These are phyloP conservation scores for Magnaporthiopsis rhizophila DNA, from an alignment of 2,329 filamentous ascomycete genomes.

Conservation along the genomic window DNA sequence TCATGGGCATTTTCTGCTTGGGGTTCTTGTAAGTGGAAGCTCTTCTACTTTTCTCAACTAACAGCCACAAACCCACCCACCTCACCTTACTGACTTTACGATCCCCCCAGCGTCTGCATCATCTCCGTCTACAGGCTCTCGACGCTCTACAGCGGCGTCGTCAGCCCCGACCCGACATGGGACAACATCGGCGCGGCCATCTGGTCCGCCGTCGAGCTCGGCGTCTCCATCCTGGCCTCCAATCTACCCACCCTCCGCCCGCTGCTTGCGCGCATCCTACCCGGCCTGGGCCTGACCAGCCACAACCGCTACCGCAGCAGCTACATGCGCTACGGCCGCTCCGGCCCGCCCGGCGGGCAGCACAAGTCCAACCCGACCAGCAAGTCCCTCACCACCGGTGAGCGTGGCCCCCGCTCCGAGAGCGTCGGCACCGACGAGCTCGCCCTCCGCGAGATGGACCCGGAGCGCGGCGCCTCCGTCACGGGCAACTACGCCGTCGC, in stretches of 20 bases:
- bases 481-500: too few species aligned
- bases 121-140: constrained; percentile 12
- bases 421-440: constrained; percentile 19
- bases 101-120: too few species aligned
- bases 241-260: constrained; percentile 23
- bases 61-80: too few species aligned
- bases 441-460: constrained; percentile 10
- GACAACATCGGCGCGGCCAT: constrained; percentile 22
- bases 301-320: too few species aligned
- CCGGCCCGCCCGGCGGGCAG: too few species aligned
- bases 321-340: too few species aligned
- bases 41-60: too few species aligned
- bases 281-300: constrained; percentile 9
- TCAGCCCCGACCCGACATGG: constrained; percentile 22
- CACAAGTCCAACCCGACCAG: too few species aligned
- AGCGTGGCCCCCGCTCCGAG: not conserved
- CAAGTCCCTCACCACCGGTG: constrained; percentile 8
- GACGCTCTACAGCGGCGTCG: constrained; percentile 20
- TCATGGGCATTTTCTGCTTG: too few species aligned
- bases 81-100: too few species aligned
- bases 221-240: constrained; percentile 21
- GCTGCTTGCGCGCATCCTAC: constrained; percentile 17
- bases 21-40: too few species aligned
- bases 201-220: constrained; percentile 24
- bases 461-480: too few species aligned